These are phyloP conservation scores for Oropetium thomaeum DNA, from an alignment of 176 grass and related monocot species.

Conservation along the genomic window DNA sequence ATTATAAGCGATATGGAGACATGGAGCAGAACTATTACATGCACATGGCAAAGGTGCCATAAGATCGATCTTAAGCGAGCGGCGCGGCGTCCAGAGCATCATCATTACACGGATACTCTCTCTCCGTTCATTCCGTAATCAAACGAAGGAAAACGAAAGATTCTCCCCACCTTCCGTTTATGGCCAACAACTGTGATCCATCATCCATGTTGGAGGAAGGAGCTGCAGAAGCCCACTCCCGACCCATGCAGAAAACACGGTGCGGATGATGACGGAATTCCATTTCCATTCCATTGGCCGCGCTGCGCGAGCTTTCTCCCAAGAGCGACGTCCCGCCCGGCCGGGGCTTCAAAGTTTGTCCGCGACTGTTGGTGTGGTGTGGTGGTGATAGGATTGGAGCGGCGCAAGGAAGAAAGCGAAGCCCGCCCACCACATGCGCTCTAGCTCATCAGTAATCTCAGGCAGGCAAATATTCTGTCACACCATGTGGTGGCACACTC, in stretches of 20 bases:
- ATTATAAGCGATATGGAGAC: not conserved
- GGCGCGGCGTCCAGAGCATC: not conserved
- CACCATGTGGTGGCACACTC: slow-evolving; percentile 27
- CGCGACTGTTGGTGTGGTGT: not conserved
- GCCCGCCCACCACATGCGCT: too few relatives aligned
- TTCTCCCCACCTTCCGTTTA: not conserved
- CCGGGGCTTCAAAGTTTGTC: slow-evolving; percentile 33
- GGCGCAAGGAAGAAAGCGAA: too few relatives aligned
- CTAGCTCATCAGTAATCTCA: too few relatives aligned
- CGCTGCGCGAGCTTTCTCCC: not conserved
- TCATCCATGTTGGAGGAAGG: not conserved
- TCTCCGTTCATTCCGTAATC: not conserved
- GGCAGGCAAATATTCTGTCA: slow-evolving; percentile 42
- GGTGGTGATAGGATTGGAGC: too few relatives aligned
- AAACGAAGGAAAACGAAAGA: not conserved
- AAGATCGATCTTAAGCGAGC: not conserved
- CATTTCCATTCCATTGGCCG: not conserved
- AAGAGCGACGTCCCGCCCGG: slow-evolving; percentile 5
- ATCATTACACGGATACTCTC: not conserved
- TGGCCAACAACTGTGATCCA: slow-evolving; percentile 15
- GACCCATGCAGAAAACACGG: not conserved
- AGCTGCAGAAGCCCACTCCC: slow-evolving; percentile 24
- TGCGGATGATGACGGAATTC: too few relatives aligned
- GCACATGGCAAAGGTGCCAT: not conserved
- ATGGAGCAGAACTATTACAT: not conserved